Evolutionary conservation across 2,329 filamentous ascomycete species (phyloP), one percentile per base, ranked within the genome.

Genomic region (Cordyceps fumosorosea): DNA sequence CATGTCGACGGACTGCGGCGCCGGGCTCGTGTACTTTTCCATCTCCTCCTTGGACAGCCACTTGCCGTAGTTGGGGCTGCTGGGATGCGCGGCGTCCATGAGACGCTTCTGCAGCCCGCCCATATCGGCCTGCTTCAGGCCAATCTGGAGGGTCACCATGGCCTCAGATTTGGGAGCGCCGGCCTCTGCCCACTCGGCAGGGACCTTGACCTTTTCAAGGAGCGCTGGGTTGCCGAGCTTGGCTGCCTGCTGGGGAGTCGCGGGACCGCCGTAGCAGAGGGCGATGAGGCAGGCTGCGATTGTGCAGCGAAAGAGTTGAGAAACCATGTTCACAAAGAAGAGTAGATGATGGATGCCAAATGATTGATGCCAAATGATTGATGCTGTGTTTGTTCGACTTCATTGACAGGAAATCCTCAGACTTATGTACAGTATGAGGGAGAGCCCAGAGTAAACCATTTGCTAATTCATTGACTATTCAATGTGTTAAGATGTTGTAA

Each of bases 61-160:
- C 26, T 66, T 66, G 29, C 68, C 69, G 57, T 71, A 69, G 45
- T 67, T 64, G 20, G 64, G 50, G 57, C 68, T 69, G 53, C 51
- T 50, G 2, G 69, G 68, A 29, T 69, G 64, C 18, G 68, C 69
- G 11, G 70, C 64, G 18, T 65, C 64, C 22, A 64, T 62, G 52
- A 70, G 68, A 60, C 62, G 64, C n/a, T 64, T 47, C 44, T 69
- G 65, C 11, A 71, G 66, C 47, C 62, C 60, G 18, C 67, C 63
- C 16, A 69, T 67, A 55, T 70, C 69, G 16, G 37, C 40, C 42
- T 61, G 51, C 51, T 61, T 61, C 11, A 61, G 24, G 24, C 59
- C 51, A 56, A 61, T 56, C 40, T 61, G 59, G 26, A 53, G 18
- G 3, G 29, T 56, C 24, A 62, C 24, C 40, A 62, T 37, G 18